Percentiles rank a stretch among this genome's conserved stretches.
phyloP scores from a whole-genome alignment of 495 filamentous ascomycete species.

The Penicillium chermesinum region DNA sequence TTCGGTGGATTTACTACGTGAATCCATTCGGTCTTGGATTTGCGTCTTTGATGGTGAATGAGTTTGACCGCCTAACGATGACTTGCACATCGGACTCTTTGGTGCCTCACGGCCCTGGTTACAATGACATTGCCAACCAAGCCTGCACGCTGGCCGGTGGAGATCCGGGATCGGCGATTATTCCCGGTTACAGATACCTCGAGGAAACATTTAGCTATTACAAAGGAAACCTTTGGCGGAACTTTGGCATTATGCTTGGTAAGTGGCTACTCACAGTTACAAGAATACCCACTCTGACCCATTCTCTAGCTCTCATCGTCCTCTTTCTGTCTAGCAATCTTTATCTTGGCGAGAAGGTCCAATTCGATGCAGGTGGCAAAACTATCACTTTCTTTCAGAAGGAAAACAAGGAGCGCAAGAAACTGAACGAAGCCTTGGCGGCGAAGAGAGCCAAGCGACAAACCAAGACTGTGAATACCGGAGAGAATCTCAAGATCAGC shows the following conservation, averaged over 20 bases:
- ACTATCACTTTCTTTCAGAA: conserved; percentile 68
- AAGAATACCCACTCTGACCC: too few species aligned
- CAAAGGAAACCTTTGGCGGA: conserved; percentile 61
- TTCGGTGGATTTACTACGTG: conserved; percentile 78
- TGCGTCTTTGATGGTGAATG: conserved; percentile 74
- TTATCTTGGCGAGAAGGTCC: conserved; percentile 69
- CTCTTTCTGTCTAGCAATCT: conserved; percentile 66
- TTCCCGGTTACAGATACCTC: conserved; percentile 61
- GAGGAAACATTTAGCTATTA: conserved; percentile 57
- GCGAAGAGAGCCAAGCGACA: conserved; percentile 52
- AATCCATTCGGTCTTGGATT: conserved; percentile 74
- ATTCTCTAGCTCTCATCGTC: conserved; percentile 49
- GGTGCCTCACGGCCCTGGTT: conserved; percentile 59
- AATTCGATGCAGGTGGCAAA: conserved; percentile 71
- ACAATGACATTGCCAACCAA: conserved; percentile 62
- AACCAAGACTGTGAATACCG: conserved; percentile 42
- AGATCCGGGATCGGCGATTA: conserved; percentile 51
- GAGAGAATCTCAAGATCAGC: conserved; percentile 56
- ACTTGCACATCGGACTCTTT: conserved; percentile 59
- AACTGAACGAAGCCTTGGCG: conserved; percentile 60
- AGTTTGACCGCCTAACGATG: conserved; percentile 61
- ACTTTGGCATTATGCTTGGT: conserved; percentile 65
- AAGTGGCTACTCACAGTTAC: too few species aligned
- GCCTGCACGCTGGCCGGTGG: conserved; percentile 70
- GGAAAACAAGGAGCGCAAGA: conserved; percentile 64